phyloP scores from a whole-genome alignment of 2,329 filamentous ascomycete genomes.

The Pestalotiopsis sp. region DNA sequence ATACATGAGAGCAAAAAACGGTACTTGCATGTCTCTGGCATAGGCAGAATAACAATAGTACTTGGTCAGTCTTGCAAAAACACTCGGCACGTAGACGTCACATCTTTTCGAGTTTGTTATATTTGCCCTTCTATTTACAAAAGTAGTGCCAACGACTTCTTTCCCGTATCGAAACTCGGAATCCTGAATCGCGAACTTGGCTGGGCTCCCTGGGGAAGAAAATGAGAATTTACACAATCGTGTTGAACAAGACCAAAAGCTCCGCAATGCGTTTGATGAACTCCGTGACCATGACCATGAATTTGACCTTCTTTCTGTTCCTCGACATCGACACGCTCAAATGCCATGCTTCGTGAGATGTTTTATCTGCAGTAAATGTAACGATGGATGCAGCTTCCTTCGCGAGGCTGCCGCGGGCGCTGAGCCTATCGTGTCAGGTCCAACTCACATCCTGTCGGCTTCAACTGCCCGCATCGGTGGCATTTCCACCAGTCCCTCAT shows the following conservation, averaged over 20 bases:
- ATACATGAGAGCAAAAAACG: no score
- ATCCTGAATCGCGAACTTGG: neutral
- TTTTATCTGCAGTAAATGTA: neutral
- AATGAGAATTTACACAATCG: neutral
- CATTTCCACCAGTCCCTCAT: neutral
- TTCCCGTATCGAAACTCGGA: neutral
- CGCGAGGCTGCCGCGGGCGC: neutral
- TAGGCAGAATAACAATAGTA: no score
- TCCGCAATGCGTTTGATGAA: neutral
- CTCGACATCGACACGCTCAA: neutral
- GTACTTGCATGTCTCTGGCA: no score
- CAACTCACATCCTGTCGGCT: neutral
- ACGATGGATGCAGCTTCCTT: neutral
- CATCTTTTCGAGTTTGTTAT: neutral
- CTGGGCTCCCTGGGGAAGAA: neutral
- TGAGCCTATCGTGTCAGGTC: no score
- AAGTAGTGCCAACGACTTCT: neutral
- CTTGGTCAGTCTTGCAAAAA: no score
- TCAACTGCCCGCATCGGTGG: neutral
- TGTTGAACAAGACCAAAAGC: neutral
- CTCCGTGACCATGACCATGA: conserved; percentile 1
- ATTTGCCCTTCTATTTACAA: neutral
- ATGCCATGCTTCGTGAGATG: neutral
- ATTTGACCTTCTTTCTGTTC: neutral
- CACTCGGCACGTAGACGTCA: no score